Conservation (phyloP, 2,329 filamentous ascomycete genomes). For the Neocatenulostroma microsporum region DNA sequence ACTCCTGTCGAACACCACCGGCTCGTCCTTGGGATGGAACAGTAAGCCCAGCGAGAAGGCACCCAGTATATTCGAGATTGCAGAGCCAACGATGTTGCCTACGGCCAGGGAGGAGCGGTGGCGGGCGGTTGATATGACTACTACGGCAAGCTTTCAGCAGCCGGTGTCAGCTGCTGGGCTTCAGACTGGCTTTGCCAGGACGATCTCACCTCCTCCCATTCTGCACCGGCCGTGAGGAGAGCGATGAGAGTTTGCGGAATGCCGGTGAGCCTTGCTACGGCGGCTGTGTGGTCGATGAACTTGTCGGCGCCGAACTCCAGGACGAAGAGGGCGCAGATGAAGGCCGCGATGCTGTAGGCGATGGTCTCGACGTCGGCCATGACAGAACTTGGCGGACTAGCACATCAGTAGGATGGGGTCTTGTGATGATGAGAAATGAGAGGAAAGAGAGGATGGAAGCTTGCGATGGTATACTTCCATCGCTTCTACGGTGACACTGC, state of each 20-base stretch:
- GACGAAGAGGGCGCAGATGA: conserved; percentile 42
- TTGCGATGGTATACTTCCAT: too few species aligned
- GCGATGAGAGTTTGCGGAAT: conserved; percentile 44
- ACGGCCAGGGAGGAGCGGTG: conserved; percentile 42
- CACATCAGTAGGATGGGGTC: too few species aligned
- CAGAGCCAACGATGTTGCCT: conserved; percentile 49
- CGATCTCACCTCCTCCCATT: conserved; percentile 47
- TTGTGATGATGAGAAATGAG: too few species aligned
- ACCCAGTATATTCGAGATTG: conserved; percentile 49
- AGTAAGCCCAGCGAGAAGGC: conserved; percentile 49
- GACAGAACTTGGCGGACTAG: too few species aligned
- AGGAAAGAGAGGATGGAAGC: too few species aligned
- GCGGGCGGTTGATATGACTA: conserved; percentile 42
- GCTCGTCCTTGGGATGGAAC: conserved; percentile 28
- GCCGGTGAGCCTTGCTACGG: conserved; percentile 38
- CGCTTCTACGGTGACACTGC: too few species aligned
- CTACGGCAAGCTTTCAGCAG: conserved; percentile 39
- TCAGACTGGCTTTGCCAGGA: neutral
- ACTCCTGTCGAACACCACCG: conserved; percentile 40
- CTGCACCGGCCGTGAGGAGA: conserved; percentile 47
- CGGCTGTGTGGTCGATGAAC: conserved; percentile 46
- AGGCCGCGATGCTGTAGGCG: conserved; percentile 36
- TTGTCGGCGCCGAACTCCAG: conserved; percentile 47
- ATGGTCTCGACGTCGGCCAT: conserved; percentile 27
- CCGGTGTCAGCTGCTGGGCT: neutral